Base-by-base conservation (phyloP, 2,329 filamentous ascomycete genomes). In the Davidsoniella eucalypti region DNA sequence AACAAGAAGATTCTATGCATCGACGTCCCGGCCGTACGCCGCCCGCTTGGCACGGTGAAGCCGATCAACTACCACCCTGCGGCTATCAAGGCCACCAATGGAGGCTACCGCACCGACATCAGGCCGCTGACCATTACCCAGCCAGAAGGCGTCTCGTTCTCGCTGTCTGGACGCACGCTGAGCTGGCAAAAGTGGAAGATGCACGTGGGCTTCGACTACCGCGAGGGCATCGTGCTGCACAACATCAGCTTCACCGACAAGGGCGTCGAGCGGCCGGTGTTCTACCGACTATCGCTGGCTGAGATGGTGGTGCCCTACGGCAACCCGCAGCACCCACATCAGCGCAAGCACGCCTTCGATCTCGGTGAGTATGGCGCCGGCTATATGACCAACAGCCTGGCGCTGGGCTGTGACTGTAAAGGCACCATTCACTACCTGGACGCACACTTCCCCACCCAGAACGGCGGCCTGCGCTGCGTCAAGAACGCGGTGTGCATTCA, bases 401-500 rank as follows among this genome's bases (percentile, higher is more conserved):
- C 79, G 2, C 68, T 88, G 2, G 84, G 84, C 26, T 88, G 84
- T 58, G 84, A 90, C 65, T 94, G 87, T 73, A 92, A 93, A 65
- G 87, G 86, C 12, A 78, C 80, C 0, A 94, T 95, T 58, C 84
- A 92, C 64, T 95, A 95, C 63, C 79, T 95, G 63, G 86, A 94
- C 58, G 87, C 86, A 2, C 76, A 82, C 9, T 92, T 94, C 61
- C 83, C 88, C 39, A 87, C 87, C 53, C 74, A 78, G 12, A 76
- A 78, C 4, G 88, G 88, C 21, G 74, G 76, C n/a, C 70, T 84
- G 25, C 78, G 80, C 3, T 83, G 80, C 1, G 87, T 94, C 68
- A 90, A 94, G 70, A 94, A 94, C 60, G 88, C 88, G 37, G 83
- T 95, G 57, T 95, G 88, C 64, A 88, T 95, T 56, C 88, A 95